A percentile compares a stretch with the other conserved stretches of the same genome.
These are phyloP conservation scores for Phanerochaete sordida DNA, from an alignment of 768 basidiomycete species.

Conservation along the genomic window DNA sequence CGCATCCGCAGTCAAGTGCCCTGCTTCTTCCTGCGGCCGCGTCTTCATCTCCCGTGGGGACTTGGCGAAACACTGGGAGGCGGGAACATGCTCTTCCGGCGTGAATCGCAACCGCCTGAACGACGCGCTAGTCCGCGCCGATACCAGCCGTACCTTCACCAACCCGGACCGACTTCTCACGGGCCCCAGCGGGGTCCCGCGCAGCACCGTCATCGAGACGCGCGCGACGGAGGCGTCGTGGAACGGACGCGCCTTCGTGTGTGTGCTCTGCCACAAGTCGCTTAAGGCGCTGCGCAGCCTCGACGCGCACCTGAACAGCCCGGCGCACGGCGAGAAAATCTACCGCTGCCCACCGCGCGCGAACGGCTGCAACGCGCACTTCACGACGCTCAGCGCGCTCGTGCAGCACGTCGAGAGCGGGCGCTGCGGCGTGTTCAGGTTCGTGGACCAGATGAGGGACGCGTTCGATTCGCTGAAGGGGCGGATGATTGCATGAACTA, in stretches of 20 bases:
- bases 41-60: conserved; percentile 51
- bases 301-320: conserved; percentile 64
- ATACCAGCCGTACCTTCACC: conserved; percentile 47
- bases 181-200: conserved; percentile 21
- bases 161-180: conserved; percentile 47
- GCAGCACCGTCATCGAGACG: conserved; percentile 29
- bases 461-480: too few species aligned
- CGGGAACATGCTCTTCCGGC: conserved; percentile 50
- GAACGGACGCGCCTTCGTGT: conserved; percentile 50
- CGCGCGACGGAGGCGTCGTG: conserved; percentile 37
- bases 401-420: too few species aligned
- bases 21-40: conserved; percentile 37
- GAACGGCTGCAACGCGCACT: too few species aligned
- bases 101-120: conserved; percentile 36
- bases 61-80: conserved; percentile 58
- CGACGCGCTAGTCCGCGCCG: conserved; percentile 33
- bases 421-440: too few species aligned
- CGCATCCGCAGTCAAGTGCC: conserved; percentile 32
- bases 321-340: conserved; percentile 49
- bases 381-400: too few species aligned
- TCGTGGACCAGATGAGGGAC: too few species aligned
- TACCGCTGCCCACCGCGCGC: too few species aligned
- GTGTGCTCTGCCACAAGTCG: conserved; percentile 52
- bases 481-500: too few species aligned
- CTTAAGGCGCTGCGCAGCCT: conserved; percentile 41